A percentile compares a stretch with the other conserved stretches of the same genome.
These are phyloP conservation scores for Boletales sp. DNA, from an alignment of 768 basidiomycete genomes.

Conservation along the genomic window DNA sequence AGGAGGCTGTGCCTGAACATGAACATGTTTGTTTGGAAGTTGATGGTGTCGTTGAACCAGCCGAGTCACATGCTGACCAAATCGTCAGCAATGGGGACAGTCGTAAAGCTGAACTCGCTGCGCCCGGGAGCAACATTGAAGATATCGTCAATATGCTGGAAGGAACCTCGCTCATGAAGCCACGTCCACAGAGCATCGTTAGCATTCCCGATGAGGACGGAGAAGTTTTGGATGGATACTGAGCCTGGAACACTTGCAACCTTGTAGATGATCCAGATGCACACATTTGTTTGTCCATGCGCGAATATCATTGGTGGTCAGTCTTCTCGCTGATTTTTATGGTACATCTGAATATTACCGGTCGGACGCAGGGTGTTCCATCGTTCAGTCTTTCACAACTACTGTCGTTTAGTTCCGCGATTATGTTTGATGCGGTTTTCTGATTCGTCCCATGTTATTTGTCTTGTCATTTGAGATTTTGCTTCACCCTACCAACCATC, in stretches of 20 bases:
- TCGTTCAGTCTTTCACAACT: constrained; percentile 23
- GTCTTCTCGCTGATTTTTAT: neutral
- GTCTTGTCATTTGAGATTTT: constrained; percentile 13
- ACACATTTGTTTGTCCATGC: constrained; percentile 23
- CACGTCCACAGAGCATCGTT: constrained; percentile 40
- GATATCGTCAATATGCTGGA: constrained; percentile 69
- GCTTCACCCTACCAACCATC: constrained; percentile 2
- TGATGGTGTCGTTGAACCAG: constrained; percentile 4
- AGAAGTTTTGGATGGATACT: constrained; percentile 55
- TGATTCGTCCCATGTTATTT: constrained; percentile 13
- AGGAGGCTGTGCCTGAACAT: constrained; percentile 3
- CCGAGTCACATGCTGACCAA: constrained; percentile 9
- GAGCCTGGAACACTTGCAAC: constrained; percentile 13
- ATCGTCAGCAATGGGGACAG: constrained; percentile 10
- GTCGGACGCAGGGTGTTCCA: constrained; percentile 4
- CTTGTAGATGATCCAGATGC: constrained; percentile 22
- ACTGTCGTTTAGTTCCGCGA: constrained; percentile 33
- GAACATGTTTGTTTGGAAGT: constrained; percentile 12
- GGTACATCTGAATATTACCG: neutral
- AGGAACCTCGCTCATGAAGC: constrained; percentile 32
- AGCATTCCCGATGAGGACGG: constrained; percentile 54
- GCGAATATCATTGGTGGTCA: constrained; percentile 18
- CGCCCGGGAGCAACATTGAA: constrained; percentile 46
- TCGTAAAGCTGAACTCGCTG: neutral
- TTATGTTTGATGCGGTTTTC: constrained; percentile 22